Evolutionary conservation across 1,284 basidiomycete species (phyloP).

Genomic region (Meripilus lineatus): DNA sequence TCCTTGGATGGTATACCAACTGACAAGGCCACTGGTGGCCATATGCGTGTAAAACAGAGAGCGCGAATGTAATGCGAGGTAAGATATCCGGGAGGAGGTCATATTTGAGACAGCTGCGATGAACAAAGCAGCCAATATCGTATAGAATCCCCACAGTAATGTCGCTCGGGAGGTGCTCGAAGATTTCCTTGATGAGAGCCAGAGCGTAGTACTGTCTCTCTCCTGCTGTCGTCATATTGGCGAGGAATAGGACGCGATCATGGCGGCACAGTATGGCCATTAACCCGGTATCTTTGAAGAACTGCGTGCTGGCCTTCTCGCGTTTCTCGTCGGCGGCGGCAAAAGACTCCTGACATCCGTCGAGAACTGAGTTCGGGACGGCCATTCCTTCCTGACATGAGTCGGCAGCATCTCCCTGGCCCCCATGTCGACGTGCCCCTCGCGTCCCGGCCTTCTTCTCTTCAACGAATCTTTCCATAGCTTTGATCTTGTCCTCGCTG

Average conservation of each 20-base stretch:
- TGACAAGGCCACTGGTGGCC: too few relatives aligned
- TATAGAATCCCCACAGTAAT: background rate
- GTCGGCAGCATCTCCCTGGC: too few relatives aligned
- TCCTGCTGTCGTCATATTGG: slow-evolving; percentile 3
- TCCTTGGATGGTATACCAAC: too few relatives aligned
- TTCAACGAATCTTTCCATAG: too few relatives aligned
- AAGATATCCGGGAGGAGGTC: background rate
- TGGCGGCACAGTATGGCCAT: too few relatives aligned
- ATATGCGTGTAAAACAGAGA: slow-evolving; percentile 5
- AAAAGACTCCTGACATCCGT: slow-evolving; percentile 3
- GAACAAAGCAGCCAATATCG: too few relatives aligned
- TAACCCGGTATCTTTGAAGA: slow-evolving; percentile 3
- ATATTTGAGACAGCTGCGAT: too few relatives aligned
- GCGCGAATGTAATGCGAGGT: background rate
- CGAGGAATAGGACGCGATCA: too few relatives aligned
- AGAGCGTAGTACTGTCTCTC: slow-evolving; percentile 3
- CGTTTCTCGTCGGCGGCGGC: slow-evolving; percentile 3
- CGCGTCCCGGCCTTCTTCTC: too few relatives aligned
- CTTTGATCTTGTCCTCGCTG: too few relatives aligned
- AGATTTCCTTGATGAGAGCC: background rate
- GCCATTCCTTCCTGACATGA: slow-evolving; percentile 1
- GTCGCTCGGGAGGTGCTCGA: background rate
- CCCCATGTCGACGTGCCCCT: too few relatives aligned
- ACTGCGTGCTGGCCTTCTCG: slow-evolving; percentile 4
- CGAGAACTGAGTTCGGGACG: slow-evolving; percentile 4